These are phyloP conservation scores for Myxozyma sirexii DNA, from an alignment of 805 yeast genomes.

Conservation along the genomic window DNA sequence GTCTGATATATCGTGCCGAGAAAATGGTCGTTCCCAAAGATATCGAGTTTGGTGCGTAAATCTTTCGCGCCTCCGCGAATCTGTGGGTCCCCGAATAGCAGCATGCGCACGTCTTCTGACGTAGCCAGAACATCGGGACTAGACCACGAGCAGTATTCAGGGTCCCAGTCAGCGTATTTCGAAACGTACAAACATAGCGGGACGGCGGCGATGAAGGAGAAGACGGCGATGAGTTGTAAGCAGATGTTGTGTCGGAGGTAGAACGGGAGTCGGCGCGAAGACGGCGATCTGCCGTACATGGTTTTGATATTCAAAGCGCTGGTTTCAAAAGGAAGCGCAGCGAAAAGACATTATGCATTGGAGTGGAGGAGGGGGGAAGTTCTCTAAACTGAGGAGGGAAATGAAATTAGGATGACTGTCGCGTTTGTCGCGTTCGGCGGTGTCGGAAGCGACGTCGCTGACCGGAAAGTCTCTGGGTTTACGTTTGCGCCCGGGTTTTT, in stretches of 20 bases:
- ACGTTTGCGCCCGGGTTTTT: too few relatives aligned
- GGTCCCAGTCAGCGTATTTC: constrained; percentile 13
- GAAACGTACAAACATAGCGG: constrained; percentile 11
- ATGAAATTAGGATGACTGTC: too few relatives aligned
- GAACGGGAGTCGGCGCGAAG: constrained; percentile 6
- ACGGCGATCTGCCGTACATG: neutral
- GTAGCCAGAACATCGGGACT: neutral
- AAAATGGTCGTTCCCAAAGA: constrained; percentile 85
- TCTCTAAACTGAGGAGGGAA: too few relatives aligned
- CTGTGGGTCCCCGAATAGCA: constrained; percentile 96
- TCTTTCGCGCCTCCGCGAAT: constrained; percentile 71
- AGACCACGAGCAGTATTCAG: constrained; percentile 22
- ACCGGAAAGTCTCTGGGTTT: too few relatives aligned
- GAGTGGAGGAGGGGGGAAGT: too few relatives aligned
- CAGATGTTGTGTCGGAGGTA: constrained; percentile 5
- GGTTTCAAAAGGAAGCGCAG: too few relatives aligned
- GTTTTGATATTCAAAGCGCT: neutral
- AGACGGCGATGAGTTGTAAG: neutral
- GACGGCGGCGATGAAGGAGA: constrained; percentile 8
- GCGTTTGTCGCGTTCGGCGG: too few relatives aligned
- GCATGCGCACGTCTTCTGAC: constrained; percentile 41
- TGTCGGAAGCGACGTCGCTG: too few relatives aligned
- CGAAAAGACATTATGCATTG: too few relatives aligned
- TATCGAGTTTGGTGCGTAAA: constrained; percentile 74
- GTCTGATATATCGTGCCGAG: constrained; percentile 78